Percentiles rank a stretch among this genome's conserved stretches.
Evolutionary conservation across 345 rosid species (phyloP).

Genomic region (Clarkia xantiana): DNA sequence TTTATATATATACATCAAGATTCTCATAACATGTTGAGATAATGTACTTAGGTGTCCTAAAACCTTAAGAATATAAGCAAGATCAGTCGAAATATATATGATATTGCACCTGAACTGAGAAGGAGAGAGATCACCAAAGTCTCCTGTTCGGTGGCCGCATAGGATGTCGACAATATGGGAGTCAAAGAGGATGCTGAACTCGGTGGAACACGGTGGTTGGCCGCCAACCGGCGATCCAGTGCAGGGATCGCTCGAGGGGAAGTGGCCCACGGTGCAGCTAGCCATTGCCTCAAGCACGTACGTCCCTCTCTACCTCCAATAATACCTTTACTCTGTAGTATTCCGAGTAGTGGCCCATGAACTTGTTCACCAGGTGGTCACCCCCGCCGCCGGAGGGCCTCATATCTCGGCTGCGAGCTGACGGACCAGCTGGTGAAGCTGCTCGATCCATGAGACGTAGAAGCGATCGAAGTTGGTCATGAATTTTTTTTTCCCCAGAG

Average conservation of each 20-base stretch:
- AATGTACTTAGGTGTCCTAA: no score
- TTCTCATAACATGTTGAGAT: no score
- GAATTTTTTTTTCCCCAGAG: background rate
- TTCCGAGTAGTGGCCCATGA: slow-evolving; percentile 42
- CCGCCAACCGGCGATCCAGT: slow-evolving; percentile 75
- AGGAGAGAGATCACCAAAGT: slow-evolving; percentile 79
- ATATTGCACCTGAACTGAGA: slow-evolving; percentile 43
- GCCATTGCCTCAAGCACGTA: slow-evolving; percentile 41
- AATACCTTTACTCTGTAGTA: slow-evolving; percentile 36
- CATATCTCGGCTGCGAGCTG: slow-evolving; percentile 37
- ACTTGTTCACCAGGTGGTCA: slow-evolving; percentile 25
- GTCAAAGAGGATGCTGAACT: slow-evolving; percentile 67
- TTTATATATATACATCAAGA: no score
- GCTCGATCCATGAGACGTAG: slow-evolving; percentile 48
- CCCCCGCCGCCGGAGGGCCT: slow-evolving; percentile 16
- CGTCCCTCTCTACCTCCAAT: slow-evolving; percentile 33
- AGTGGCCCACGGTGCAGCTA: slow-evolving; percentile 64
- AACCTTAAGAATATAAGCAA: no score
- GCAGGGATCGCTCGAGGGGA: slow-evolving; percentile 66
- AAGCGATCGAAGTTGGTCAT: slow-evolving; percentile 31
- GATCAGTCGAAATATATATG: no score
- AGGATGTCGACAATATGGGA: slow-evolving; percentile 60
- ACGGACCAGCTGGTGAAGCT: slow-evolving; percentile 32
- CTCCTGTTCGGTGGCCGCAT: slow-evolving; percentile 50
- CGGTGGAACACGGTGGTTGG: slow-evolving; percentile 79